A percentile compares a stretch with the other conserved stretches of the same genome.
These are phyloP conservation scores for Penicillium bovifimosum DNA, from an alignment of 495 filamentous ascomycete genomes.

Conservation along the genomic window DNA sequence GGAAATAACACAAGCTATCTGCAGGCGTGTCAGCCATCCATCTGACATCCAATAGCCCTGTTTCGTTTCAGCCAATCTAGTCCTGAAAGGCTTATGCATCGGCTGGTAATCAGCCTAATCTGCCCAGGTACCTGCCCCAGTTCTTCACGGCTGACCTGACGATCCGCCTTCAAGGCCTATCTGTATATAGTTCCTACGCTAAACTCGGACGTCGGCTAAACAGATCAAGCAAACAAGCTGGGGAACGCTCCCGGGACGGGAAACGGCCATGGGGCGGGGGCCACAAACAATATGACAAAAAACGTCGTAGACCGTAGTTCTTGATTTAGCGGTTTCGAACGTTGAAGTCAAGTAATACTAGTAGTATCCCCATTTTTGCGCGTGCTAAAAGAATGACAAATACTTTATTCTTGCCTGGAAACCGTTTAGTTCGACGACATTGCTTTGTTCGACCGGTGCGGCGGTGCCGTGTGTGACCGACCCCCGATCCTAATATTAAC, in stretches of 20 bases:
- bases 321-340: neutral
- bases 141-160: neutral
- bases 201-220: neutral
- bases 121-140: neutral
- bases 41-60: neutral
- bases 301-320: neutral
- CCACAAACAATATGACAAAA: neutral
- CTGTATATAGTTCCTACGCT: neutral
- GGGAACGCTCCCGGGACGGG: neutral
- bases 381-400: neutral
- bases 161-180: no score
- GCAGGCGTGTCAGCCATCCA: neutral
- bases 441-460: neutral
- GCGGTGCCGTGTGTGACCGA: neutral
- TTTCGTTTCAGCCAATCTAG: neutral
- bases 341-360: no score
- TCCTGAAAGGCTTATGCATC: neutral
- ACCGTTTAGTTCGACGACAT: neutral
- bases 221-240: neutral
- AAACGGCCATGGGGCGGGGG: neutral
- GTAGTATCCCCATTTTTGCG: neutral
- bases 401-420: neutral
- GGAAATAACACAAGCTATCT: neutral
- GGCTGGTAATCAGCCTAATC: constrained; percentile 2
- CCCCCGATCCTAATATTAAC: no score